Evolutionary conservation across 2,329 filamentous ascomycete species (phyloP), one percentile per base, ranked within the genome.

Genomic region (Colletotrichum tofieldiae): DNA sequence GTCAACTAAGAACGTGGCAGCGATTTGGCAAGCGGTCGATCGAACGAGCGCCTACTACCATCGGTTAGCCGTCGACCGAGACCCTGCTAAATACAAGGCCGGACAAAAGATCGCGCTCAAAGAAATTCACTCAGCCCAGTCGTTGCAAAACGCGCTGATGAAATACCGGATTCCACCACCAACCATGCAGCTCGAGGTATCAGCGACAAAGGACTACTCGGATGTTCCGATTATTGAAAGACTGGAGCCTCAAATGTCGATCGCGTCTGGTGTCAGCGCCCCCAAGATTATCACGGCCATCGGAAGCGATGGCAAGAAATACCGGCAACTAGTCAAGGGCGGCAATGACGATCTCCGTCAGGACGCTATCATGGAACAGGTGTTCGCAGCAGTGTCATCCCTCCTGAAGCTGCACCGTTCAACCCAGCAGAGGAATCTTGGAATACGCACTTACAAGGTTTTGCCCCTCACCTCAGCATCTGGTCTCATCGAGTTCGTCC

Each of bases 341-440:
- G 95, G 96, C 23, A 96, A 96, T 78, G 96, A 99, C 80, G 96
- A 99, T 79, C 88, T 99, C 16, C 93, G 97, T 11, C 96, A 99
- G 84, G 96, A 99, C 78, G 94, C 96, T 55, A 99, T 91, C 86
- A 99, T 99, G 97, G 97, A 99, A 82, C 96, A 99, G 82, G 96
- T 99, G 1, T 99, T 99, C 80, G 94, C 95, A 71, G 95, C 97
- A 82, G 96, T 98, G 29, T 98, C 95, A 70, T 93, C 94, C 63
- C 89, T 99, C 29, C 86, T 99, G 35, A 93, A 94, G 79, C 92
- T 94, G 60, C 95, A 98, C 81, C 92, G 94, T 67, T 89, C 92
- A 16, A 98, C 96, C 2, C 93, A 95, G 49, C 95, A 98, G 79
- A 92, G 96, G 7, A 94, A 94, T 75, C 87, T 99, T 14, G 94